Evolutionary conservation across 164 flowering plant species (phyloP).

Genomic region (Vitis cinerea): DNA sequence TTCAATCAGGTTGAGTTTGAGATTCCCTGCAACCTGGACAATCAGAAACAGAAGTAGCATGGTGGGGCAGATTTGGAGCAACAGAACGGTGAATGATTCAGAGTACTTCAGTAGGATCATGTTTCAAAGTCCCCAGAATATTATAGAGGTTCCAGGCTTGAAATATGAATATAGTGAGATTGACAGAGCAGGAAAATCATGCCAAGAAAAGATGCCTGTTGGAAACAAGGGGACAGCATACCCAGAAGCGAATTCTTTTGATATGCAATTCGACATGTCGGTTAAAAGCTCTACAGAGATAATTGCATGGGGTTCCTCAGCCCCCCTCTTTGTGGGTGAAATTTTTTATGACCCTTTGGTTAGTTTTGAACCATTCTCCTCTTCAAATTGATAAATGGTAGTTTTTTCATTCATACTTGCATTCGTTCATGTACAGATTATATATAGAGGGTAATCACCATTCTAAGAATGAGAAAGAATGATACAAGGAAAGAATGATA

Average conservation of each 20-base stretch:
- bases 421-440: too few species aligned
- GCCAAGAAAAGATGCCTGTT: constrained; percentile 24
- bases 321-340: constrained; percentile 40
- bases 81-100: constrained; percentile 27
- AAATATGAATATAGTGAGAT: constrained; percentile 49
- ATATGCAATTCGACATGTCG: constrained; percentile 47
- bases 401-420: too few species aligned
- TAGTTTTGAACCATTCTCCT: neutral
- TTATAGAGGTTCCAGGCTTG: constrained; percentile 19
- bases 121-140: constrained; percentile 18
- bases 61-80: constrained; percentile 58
- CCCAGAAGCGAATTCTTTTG: constrained; percentile 38
- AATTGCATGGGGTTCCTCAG: constrained; percentile 32
- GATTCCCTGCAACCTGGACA: constrained; percentile 40
- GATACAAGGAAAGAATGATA: too few species aligned
- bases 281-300: constrained; percentile 20
- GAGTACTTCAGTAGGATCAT: constrained; percentile 44
- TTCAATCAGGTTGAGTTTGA: constrained; percentile 42
- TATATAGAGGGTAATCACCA: too few species aligned
- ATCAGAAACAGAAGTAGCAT: constrained; percentile 32
- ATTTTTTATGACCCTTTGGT: constrained; percentile 15
- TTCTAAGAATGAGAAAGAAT: too few species aligned
- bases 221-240: constrained; percentile 25
- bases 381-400: too few species aligned
- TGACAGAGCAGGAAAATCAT: constrained; percentile 33